Base-by-base conservation (phyloP, 306 rosid species). In the Castanea crenata region DNA sequence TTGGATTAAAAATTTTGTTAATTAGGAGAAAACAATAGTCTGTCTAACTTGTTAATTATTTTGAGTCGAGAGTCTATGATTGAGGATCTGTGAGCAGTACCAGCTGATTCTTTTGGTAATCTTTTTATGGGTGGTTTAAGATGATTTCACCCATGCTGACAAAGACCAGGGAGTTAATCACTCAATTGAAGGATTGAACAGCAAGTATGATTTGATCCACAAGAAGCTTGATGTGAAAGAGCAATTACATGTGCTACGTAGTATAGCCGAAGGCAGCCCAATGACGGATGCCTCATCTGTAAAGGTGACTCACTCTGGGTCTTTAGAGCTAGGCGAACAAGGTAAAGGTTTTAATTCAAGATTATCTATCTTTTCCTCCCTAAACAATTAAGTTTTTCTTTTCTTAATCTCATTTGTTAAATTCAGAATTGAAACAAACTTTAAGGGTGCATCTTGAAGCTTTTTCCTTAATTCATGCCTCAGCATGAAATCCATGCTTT, bases 91-190 rank as follows among this genome's bases (percentile, higher is more conserved):
- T 41, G 71, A 58, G 64, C 14, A 15, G 69, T 23, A 7, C 77
- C 80, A 78, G 34, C 88, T 81, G 78, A 84, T 82, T 72, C 71
- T 41, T 74, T 31, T 82, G 59, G 57, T 35, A 64, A 55, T 76
- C 64, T 70, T 72, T 79, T 29, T 44, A 56, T 81, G 79, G 87
- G 74, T 82, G 88, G 75, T 74, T 77, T 35, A 84, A 91, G 98
- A 94, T 86, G 98, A 94, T 86, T 91, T 92, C 55, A 87, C 92
- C 18, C 85, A 79, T 69, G 78, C 88, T 72, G 89, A 83, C 74
- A 87, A 84, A 77, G 91, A 84, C 52, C 90, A 79, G 69, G 92
- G 74, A 52, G 76, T 86, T 71, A 77, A 70, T 79, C 73, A 76
- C 82, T 87, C 86, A 52, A 73, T 74, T 82, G 89, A 84, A 29